Conservation (phyloP, 495 filamentous ascomycete genomes). For the Neurospora pannonica region DNA sequence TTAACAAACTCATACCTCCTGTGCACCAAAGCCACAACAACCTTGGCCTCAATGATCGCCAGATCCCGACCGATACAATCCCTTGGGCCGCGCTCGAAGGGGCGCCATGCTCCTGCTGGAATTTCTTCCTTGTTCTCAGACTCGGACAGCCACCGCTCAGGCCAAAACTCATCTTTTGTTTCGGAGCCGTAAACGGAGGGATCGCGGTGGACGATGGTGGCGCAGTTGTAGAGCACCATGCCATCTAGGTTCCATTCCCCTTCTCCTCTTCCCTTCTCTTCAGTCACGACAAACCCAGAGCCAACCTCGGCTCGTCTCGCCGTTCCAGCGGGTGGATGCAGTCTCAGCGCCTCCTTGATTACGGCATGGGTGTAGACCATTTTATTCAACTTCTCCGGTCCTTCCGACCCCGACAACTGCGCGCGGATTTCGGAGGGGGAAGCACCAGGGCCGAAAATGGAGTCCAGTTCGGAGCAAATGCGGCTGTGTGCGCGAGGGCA, state of each 20-base stretch:
- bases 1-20: conserved; percentile 36
- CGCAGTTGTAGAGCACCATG: conserved; percentile 42
- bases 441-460: conserved; percentile 23
- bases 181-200: conserved; percentile 42
- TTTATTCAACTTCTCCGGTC: conserved; percentile 35
- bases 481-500: conserved; percentile 30
- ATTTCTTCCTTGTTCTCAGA: conserved; percentile 13
- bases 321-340: conserved; percentile 34
- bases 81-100: conserved; percentile 47
- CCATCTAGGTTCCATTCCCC: conserved; percentile 43
- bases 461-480: conserved; percentile 38
- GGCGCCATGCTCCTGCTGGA: conserved; percentile 37
- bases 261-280: conserved; percentile 31
- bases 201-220: conserved; percentile 48
- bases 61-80: conserved; percentile 51
- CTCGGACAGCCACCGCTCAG: conserved; percentile 54
- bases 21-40: conserved; percentile 28
- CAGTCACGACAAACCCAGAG: conserved; percentile 9
- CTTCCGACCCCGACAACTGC: conserved; percentile 12
- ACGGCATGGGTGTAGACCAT: conserved; percentile 39
- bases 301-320: conserved; percentile 27
- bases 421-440: conserved; percentile 13
- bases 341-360: conserved; percentile 43
- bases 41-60: conserved; percentile 33
- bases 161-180: conserved; percentile 47